phyloP scores from a whole-genome alignment of 805 yeast species.

The Ogataea nakhonphanomensis region DNA sequence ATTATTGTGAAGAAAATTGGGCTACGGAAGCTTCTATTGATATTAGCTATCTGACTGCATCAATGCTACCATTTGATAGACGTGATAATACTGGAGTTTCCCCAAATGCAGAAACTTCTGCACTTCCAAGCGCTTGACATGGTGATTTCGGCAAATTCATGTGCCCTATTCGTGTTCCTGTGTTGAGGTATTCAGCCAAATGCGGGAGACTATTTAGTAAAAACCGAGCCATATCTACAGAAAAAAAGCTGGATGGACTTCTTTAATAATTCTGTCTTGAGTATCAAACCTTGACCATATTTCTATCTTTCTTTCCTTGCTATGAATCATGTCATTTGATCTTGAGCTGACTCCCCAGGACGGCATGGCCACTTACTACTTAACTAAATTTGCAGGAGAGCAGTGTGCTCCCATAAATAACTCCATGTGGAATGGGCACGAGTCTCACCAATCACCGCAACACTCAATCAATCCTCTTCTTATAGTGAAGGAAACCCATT shows the following conservation, averaged over 20 bases:
- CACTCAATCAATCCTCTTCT: conserved; percentile 2
- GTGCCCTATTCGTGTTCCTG: too few relatives aligned
- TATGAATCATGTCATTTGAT: conserved; percentile 12
- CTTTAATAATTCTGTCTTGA: not conserved
- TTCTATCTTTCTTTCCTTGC: not conserved
- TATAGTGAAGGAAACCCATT: not conserved
- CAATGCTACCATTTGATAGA: too few relatives aligned
- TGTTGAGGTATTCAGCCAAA: too few relatives aligned
- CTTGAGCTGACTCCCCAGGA: conserved; percentile 8
- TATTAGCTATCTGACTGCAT: too few relatives aligned
- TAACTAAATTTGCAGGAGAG: not conserved
- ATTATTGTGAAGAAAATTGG: too few relatives aligned
- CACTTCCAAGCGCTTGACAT: too few relatives aligned
- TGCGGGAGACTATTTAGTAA: too few relatives aligned
- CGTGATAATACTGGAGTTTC: too few relatives aligned
- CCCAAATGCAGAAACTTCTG: too few relatives aligned
- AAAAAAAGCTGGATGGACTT: not conserved
- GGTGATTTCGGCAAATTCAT: too few relatives aligned
- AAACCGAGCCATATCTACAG: not conserved
- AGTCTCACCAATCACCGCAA: not conserved
- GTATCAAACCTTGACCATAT: not conserved
- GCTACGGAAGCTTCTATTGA: too few relatives aligned
- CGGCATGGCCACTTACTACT: not conserved
- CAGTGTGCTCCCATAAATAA: not conserved
- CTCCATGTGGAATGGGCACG: not conserved